phyloP scores from a whole-genome alignment of 768 basidiomycete genomes.

The Agaricus blazei region DNA sequence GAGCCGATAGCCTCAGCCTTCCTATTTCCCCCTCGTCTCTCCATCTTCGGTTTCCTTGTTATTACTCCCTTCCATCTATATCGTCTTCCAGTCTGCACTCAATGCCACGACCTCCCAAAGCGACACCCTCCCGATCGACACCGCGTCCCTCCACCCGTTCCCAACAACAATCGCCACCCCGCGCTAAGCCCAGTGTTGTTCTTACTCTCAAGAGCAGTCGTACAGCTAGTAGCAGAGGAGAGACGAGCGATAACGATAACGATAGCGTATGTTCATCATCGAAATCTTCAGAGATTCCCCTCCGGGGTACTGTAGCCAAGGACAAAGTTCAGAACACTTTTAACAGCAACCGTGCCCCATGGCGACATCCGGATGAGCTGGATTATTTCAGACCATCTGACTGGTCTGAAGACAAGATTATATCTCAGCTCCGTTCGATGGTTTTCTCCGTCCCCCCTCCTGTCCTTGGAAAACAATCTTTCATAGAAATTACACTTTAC shows the following conservation, averaged over 20 bases:
- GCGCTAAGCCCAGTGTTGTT: slow-evolving; percentile 4
- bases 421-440: slow-evolving; percentile 26
- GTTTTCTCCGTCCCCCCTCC: slow-evolving; percentile 33
- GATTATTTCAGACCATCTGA: slow-evolving; percentile 25
- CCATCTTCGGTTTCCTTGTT: neutral
- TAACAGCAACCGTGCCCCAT: slow-evolving; percentile 14
- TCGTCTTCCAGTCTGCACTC: neutral
- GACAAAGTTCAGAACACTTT: neutral
- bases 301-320: neutral
- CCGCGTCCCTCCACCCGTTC: slow-evolving; percentile 9
- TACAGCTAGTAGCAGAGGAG: neutral
- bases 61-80: neutral
- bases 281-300: slow-evolving; percentile 6
- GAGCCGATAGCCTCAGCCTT: neutral
- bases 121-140: slow-evolving; percentile 4
- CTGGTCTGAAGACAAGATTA: slow-evolving; percentile 28
- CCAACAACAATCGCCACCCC: slow-evolving; percentile 5
- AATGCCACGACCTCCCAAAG: slow-evolving; percentile 6
- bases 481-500: slow-evolving; percentile 12
- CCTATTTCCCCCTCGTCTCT: neutral
- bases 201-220: neutral
- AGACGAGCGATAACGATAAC: slow-evolving; percentile 7
- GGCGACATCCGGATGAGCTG: slow-evolving; percentile 38
- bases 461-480: slow-evolving; percentile 9
- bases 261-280: slow-evolving; percentile 9